Base-by-base conservation (phyloP, 106 monocot genomes). In the Platanthera zijinensis region DNA sequence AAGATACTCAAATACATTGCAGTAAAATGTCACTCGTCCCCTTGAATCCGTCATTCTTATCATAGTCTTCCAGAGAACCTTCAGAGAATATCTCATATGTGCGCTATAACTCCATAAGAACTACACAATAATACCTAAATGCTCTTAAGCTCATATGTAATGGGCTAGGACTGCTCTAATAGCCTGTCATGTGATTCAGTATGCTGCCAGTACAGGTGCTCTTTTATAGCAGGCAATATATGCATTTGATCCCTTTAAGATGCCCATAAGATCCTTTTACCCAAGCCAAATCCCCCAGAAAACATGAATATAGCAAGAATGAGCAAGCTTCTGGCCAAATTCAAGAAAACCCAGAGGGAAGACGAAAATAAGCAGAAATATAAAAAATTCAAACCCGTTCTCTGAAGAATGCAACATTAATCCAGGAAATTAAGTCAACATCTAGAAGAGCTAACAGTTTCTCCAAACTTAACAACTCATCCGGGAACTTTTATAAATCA, bases 331-430 rank as follows among this genome's bases (percentile, higher is more conserved):
- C 67, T 67, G 59, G 59, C 59, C n/a, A 61, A 61, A 61, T 61
- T 61, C 59, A 19, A 61, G 59, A 61, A 61, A 19, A 61, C 19
- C 59, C 59, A 39, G 53, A 7, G 32, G 67, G 12, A 11, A 67
- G 67, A 67, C 9, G 39, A 67, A 67, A 71, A 1, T 28, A 71
- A 61, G 59, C 18, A 48, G 48, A 71, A 71, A 71, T 71, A 71
- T 48, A 4, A 71, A 71, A 71, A 71, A 28, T 8, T 17, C 47
- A 72, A 72, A 72, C 50, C 51, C 50, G 50, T 19, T 72, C 72
- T 70, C 48, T 8, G 17, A 70, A 70, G 17, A 70, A 70, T 70
- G 45, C 32, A 48, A 70, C 30, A 48, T 18, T 39, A 70, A 70
- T 47, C 70, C 70, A 15, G 11, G 17, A 14, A 70, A 70, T 15